These are phyloP conservation scores for Ustilago lituana DNA, from an alignment of 1,284 basidiomycete genomes.

Conservation along the genomic window DNA sequence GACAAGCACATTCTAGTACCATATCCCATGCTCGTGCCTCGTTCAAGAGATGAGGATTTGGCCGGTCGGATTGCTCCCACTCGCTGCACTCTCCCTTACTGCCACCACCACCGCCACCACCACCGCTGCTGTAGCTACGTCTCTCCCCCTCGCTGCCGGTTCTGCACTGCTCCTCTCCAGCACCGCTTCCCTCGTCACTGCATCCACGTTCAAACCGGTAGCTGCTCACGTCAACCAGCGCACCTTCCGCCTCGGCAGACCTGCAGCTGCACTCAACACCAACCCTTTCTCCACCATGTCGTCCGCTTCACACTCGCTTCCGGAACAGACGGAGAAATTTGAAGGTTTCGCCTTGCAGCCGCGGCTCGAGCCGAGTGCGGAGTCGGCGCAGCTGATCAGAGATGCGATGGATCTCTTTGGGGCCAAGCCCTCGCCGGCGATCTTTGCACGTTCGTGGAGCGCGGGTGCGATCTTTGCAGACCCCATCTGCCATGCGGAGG, in stretches of 20 bases:
- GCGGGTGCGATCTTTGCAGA: constrained; percentile 74
- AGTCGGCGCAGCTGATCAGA: constrained; percentile 13
- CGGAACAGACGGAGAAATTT: constrained; percentile 1
- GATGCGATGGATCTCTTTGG: constrained; percentile 71
- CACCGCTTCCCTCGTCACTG: background rate
- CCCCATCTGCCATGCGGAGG: constrained; percentile 26
- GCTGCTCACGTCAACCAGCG: constrained; percentile 5
- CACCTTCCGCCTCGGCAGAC: constrained; percentile 16
- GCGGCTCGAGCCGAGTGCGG: background rate
- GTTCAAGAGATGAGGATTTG: constrained; percentile 4
- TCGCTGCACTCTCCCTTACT: background rate
- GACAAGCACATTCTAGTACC: too few relatives aligned
- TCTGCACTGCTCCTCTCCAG: background rate
- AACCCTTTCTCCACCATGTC: constrained; percentile 20
- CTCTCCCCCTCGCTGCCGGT: background rate
- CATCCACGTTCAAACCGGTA: background rate
- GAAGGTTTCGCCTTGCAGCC: constrained; percentile 9
- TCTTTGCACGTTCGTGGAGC: constrained; percentile 74
- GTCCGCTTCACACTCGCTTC: background rate
- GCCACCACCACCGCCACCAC: background rate
- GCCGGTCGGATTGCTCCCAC: background rate
- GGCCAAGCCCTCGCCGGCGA: constrained; percentile 72
- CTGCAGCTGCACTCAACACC: constrained; percentile 3
- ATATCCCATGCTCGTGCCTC: background rate
- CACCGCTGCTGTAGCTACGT: background rate